Evolutionary conservation across 352 stramenopile genomes (phyloP), one percentile per base, ranked within the genome.

Genomic region (Halophytophthora batemanensis): DNA sequence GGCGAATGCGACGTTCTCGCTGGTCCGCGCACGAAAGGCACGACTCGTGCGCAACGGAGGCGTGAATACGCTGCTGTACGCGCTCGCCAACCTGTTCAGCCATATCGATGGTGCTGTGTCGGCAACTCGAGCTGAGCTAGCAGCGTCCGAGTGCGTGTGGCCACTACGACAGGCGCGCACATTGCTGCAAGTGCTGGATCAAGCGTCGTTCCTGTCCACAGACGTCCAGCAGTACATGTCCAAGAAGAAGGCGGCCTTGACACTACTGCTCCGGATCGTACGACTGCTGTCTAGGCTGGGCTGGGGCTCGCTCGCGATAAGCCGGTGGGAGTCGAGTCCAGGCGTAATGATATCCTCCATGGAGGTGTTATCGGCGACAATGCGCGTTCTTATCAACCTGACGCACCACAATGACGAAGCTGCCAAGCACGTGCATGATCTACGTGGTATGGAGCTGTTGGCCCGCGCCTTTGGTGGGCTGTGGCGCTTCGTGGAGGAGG

Each of bases 311-410:
- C 33, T 50, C 22, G 59, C 38, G 6, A 45, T 2, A 10, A 44
- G n/a, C 35, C 47, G 38, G 28, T 81, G 76, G 66, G 31, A 69
- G 37, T 39, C 21, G 11, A 49, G 71, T 10, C 23, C 61, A n/a
- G 45, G 45, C n/a, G 59, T 64, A 33, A 62, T 72, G 50, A 55
- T 64, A 7, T 46, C 76, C 33, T 42, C 62, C 13, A 50, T 74
- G 1, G 77, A 87, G 5, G 67, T 77, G 1, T 56, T 87, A 10
- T 43, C 86, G 15, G 65, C 64, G 2, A 45, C 64, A 10, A 37
- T 90, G 37, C 74, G 80, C 12, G 73, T 91, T 17, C 33, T 91
- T 13, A 83, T 91, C 59, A 93, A 93, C 49, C 66, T 93, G 17
- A 90, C 82, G 1, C 82, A 93, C 36, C 77, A 87, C 50, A 90